Evolutionary conservation across 768 basidiomycete species (phyloP), one percentile per base, ranked within the genome.

Genomic region (Neoboletus brunneissimus): DNA sequence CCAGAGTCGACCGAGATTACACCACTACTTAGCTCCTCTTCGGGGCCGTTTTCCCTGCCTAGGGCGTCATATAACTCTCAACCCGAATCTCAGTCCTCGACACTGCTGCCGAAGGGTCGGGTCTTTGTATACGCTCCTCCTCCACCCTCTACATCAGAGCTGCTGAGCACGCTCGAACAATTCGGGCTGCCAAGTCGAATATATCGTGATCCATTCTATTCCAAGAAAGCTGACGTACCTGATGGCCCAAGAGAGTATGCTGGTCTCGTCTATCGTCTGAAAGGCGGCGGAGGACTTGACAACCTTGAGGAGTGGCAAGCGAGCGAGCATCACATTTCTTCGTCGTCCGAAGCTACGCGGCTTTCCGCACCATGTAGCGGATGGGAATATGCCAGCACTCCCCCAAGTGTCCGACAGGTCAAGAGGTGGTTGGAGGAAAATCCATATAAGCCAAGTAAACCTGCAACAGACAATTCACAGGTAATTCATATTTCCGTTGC

Each of bases 171-270:
- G 45, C 54, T 86, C 15, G 76, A 79, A 32, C 64, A 68, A 0
- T 72, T 81, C 60, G 78, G 77, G 22, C 68, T 90, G 8, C 80
- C 84, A 5, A 73, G 67, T 45, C 85, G 82, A 61, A 68, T 89
- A 23, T 95, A 97, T 71, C 83, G 79, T 44, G 75, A 81, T n/a
- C 90, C 95, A 0, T 87, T 81, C 71, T 99, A 92, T 66, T 92
- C 91, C 7, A 81, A 82, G 49, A 77, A 78, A 23, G 61, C 63
- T 5, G 96, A 98, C 67, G 79, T 86, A 0, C 88, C 93, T 1
- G 78, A 79, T 32, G 72, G 75, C n/a, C 72, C 86, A 3, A 79
- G 84, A 63, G 88, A 92, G 73, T 94, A 87, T 68, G 93, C 85
- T 22, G 94, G 94, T 0, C 70, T 91, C 1, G 64, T 81, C n/a